These are phyloP conservation scores for Exophiala sp. DNA, from an alignment of 2,329 filamentous ascomycete species.

Conservation along the genomic window DNA sequence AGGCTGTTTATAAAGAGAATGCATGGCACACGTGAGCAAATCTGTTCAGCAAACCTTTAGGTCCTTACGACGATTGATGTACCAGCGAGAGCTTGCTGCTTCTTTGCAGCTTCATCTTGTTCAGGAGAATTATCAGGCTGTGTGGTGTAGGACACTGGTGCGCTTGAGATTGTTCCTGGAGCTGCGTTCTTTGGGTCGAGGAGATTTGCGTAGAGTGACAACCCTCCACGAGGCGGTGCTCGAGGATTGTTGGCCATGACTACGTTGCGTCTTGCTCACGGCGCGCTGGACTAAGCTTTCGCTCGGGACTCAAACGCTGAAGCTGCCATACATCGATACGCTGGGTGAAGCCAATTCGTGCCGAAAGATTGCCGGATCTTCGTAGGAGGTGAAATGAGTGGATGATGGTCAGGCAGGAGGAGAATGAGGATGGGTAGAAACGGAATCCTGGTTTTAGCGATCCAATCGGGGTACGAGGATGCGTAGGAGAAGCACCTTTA, in stretches of 20 bases:
- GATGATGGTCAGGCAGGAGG: no score
- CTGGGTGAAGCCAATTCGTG: no score
- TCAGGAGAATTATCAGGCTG: conserved; percentile 46
- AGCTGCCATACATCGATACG: no score
- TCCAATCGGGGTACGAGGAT: no score
- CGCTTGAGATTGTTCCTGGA: conserved; percentile 68
- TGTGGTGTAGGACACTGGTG: conserved; percentile 68
- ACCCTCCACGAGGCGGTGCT: conserved; percentile 20
- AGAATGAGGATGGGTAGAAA: no score
- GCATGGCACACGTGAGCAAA: conserved; percentile 47
- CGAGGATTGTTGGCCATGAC: conserved; percentile 23
- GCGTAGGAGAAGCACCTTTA: no score
- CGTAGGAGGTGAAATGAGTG: no score
- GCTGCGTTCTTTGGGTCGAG: conserved; percentile 54
- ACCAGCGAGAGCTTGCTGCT: conserved; percentile 62
- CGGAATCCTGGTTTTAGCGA: no score
- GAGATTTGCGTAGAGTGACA: conserved; percentile 79
- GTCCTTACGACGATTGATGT: conserved; percentile 42
- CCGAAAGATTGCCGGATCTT: no score
- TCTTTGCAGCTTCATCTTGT: conserved; percentile 58
- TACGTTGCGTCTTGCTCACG: neutral
- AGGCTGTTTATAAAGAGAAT: conserved; percentile 44
- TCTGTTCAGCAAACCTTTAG: conserved; percentile 32
- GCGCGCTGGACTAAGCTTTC: no score
- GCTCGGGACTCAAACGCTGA: no score